Evolutionary conservation across 257 asterid genomes (phyloP).

Genomic region (Ajuga chamaepitys): DNA sequence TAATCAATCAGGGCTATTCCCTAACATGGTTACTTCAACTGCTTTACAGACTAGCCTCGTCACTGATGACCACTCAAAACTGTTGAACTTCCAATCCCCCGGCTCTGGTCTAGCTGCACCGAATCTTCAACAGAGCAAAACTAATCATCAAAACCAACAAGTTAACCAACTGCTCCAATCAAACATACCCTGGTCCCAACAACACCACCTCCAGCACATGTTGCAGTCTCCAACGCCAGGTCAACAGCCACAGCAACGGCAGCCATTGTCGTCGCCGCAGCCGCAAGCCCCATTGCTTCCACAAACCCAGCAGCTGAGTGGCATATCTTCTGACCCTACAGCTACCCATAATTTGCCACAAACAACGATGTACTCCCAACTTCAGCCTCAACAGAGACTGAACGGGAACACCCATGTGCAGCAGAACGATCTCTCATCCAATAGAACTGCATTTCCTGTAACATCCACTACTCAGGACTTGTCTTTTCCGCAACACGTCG

Average conservation of each 20-base stretch:
- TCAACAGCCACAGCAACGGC: conserved; percentile 39
- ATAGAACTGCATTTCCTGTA: conserved; percentile 36
- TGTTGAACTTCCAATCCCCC: conserved; percentile 76
- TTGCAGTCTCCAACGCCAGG: conserved; percentile 30
- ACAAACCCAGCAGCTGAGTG: conserved; percentile 10
- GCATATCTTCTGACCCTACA: conserved; percentile 29
- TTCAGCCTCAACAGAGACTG: conserved; percentile 55
- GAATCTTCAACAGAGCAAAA: conserved; percentile 54
- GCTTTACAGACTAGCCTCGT: conserved; percentile 30
- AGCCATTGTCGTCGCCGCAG: conserved; percentile 23
- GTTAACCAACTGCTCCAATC: conserved; percentile 45
- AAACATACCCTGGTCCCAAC: conserved; percentile 42
- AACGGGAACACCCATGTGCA: conserved; percentile 32
- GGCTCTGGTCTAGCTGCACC: conserved; percentile 34
- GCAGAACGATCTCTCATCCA: conserved; percentile 34
- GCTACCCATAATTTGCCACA: conserved; percentile 50
- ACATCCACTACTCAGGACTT: conserved; percentile 52
- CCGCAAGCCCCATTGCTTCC: conserved; percentile 12
- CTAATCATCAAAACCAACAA: conserved; percentile 43
- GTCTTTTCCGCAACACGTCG: conserved; percentile 55
- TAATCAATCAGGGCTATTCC: conserved; percentile 42
- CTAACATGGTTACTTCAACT: conserved; percentile 29
- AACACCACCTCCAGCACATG: conserved; percentile 57
- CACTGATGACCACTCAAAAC: conserved; percentile 57
- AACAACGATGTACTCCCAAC: conserved; percentile 37